Conservation (phyloP, 306 rosid genomes). For the Vigna reflexopilosa region DNA sequence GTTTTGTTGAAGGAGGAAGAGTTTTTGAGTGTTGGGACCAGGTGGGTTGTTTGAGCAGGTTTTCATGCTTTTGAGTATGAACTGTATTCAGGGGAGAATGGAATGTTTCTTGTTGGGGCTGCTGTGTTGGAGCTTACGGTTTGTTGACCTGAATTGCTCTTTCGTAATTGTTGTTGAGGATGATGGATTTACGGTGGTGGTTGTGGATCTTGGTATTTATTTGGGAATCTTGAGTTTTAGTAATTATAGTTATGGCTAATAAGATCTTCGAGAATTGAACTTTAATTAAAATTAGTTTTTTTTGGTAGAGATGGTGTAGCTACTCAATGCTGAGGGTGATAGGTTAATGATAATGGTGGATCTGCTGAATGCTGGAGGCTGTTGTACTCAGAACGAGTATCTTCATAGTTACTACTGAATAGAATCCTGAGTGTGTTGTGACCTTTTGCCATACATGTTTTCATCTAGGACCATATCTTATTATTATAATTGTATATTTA, state of each 20-base stretch:
- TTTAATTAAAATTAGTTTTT: conserved; percentile 2
- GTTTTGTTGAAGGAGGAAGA: neutral
- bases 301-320: neutral
- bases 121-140: conserved; percentile 1
- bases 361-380: conserved; percentile 29
- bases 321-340: conserved; percentile 26
- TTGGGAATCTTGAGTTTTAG: conserved; percentile 1
- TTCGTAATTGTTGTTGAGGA: neutral
- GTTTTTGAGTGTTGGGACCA: neutral
- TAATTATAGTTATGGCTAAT: neutral
- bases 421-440: neutral
- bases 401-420: conserved; percentile 11
- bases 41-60: neutral
- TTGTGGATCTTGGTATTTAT: conserved; percentile 20
- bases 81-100: neutral
- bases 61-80: conserved; percentile 18
- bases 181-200: conserved; percentile 21
- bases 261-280: conserved; percentile 13
- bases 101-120: neutral
- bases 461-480: neutral
- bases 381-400: conserved; percentile 3
- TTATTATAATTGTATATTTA: neutral
- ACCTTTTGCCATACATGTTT: conserved; percentile 8
- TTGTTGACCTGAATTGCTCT: neutral
- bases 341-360: conserved; percentile 25